These are phyloP conservation scores for Theileria equi DNA, from an alignment of 169 alveolate species.

Conservation along the genomic window DNA sequence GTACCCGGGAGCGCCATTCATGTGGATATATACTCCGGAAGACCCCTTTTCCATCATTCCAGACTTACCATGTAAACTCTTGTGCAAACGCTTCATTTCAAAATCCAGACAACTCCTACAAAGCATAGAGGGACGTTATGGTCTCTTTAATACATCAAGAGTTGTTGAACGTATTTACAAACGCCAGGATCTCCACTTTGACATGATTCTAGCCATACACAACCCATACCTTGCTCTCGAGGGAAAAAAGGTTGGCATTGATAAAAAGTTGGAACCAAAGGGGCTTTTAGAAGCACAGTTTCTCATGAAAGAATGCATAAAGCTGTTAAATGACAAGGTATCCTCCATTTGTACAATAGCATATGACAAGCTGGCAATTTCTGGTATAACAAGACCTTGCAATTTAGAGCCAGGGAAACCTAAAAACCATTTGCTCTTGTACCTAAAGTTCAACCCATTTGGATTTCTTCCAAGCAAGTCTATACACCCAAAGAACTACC, in stretches of 20 bases:
- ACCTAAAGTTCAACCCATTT: slow-evolving; percentile 26
- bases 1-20: slow-evolving; percentile 10
- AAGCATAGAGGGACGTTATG: not conserved
- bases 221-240: not conserved
- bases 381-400: too few relatives aligned
- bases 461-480: slow-evolving; percentile 7
- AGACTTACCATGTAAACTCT: slow-evolving; percentile 6
- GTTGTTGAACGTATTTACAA: too few relatives aligned
- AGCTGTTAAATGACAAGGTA: slow-evolving; percentile 16
- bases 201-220: not conserved
- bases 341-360: too few relatives aligned
- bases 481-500: not conserved
- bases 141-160: too few relatives aligned
- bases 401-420: too few relatives aligned
- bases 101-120: slow-evolving; percentile 10
- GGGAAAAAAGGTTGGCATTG: not conserved
- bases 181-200: too few relatives aligned
- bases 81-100: slow-evolving; percentile 11
- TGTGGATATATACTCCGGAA: slow-evolving; percentile 35
- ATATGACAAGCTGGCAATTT: too few relatives aligned
- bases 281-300: slow-evolving; percentile 1
- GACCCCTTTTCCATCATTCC: slow-evolving; percentile 34
- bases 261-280: not conserved
- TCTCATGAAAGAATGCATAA: not conserved
- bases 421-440: not conserved